Evolutionary conservation across 1,139 yeast species (phyloP).

Genomic region (Kodamaea arcana): DNA sequence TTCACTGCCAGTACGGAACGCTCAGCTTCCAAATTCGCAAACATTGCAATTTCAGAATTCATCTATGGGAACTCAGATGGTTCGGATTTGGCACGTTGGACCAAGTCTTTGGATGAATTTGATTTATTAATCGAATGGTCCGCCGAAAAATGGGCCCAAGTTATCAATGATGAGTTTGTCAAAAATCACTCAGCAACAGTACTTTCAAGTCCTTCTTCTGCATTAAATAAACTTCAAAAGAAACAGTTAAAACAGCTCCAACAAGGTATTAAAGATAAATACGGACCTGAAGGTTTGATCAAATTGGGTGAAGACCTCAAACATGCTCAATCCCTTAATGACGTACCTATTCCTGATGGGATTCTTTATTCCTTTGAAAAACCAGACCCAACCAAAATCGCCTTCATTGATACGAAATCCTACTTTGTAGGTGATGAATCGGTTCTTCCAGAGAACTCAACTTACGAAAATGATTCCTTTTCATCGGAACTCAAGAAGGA

Average conservation of each 20-base stretch:
- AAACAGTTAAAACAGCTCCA: slow-evolving; percentile 47
- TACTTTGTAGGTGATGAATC: slow-evolving; percentile 43
- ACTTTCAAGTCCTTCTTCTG: slow-evolving; percentile 69
- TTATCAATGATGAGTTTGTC: slow-evolving; percentile 53
- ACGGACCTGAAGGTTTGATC: slow-evolving; percentile 61
- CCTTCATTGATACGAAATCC: slow-evolving; percentile 67
- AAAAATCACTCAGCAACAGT: slow-evolving; percentile 70
- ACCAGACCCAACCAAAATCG: slow-evolving; percentile 74
- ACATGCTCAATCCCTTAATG: slow-evolving; percentile 64
- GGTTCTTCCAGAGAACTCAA: slow-evolving; percentile 1
- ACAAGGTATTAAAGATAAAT: slow-evolving; percentile 44
- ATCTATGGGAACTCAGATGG: slow-evolving; percentile 70
- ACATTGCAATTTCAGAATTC: slow-evolving; percentile 72
- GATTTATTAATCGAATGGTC: slow-evolving; percentile 61
- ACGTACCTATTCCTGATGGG: slow-evolving; percentile 68
- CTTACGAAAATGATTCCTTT: slow-evolving; percentile 13
- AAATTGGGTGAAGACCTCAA: slow-evolving; percentile 49
- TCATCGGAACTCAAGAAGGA: slow-evolving; percentile 15
- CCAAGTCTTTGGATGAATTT: slow-evolving; percentile 56
- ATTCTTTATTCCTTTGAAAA: slow-evolving; percentile 56
- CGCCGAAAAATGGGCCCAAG: slow-evolving; percentile 59
- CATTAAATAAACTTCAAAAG: slow-evolving; percentile 52
- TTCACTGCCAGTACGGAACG: slow-evolving; percentile 65
- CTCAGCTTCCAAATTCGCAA: slow-evolving; percentile 56
- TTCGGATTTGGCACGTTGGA: slow-evolving; percentile 50